Percentiles rank a stretch among this genome's conserved stretches.
These are phyloP conservation scores for Heliamphora pulchella DNA, from an alignment of 179 eudicot genomes.

Conservation along the genomic window DNA sequence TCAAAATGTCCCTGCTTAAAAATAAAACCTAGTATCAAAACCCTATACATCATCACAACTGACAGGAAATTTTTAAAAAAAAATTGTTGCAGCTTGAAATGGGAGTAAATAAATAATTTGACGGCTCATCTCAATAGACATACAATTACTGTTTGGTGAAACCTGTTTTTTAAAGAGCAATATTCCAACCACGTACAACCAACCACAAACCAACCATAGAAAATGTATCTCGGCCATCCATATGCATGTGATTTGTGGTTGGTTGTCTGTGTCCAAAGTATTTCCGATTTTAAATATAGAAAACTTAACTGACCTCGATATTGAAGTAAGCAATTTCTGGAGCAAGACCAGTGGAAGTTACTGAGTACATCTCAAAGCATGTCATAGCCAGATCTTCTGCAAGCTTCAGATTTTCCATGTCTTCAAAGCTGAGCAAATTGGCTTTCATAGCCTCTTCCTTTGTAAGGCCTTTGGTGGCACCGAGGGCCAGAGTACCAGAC, in stretches of 20 bases:
- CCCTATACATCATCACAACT: conserved; percentile 10
- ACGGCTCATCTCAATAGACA: background rate
- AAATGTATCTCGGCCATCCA: too few relatives aligned
- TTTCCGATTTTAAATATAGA: background rate
- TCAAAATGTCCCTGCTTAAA: conserved; percentile 55
- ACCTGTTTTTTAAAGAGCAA: too few relatives aligned
- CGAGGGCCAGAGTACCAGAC: conserved; percentile 90
- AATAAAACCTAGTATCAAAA: conserved; percentile 17
- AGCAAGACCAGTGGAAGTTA: conserved; percentile 87
- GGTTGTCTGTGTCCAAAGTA: too few relatives aligned
- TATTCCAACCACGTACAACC: too few relatives aligned
- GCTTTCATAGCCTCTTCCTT: conserved; percentile 68
- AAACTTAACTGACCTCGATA: conserved; percentile 49
- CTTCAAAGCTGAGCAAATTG: conserved; percentile 58
- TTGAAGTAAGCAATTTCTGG: conserved; percentile 91
- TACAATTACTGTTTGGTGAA: background rate
- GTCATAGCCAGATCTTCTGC: conserved; percentile 91
- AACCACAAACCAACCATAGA: too few relatives aligned
- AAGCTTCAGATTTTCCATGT: conserved; percentile 77
- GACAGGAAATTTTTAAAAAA: background rate
- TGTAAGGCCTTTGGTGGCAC: conserved; percentile 83
- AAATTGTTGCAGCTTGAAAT: background rate
- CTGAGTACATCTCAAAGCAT: conserved; percentile 81
- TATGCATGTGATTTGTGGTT: too few relatives aligned
- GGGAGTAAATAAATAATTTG: background rate